Conservation (phyloP, 2,329 filamentous ascomycete species). For the Clonostachys byssicola region DNA sequence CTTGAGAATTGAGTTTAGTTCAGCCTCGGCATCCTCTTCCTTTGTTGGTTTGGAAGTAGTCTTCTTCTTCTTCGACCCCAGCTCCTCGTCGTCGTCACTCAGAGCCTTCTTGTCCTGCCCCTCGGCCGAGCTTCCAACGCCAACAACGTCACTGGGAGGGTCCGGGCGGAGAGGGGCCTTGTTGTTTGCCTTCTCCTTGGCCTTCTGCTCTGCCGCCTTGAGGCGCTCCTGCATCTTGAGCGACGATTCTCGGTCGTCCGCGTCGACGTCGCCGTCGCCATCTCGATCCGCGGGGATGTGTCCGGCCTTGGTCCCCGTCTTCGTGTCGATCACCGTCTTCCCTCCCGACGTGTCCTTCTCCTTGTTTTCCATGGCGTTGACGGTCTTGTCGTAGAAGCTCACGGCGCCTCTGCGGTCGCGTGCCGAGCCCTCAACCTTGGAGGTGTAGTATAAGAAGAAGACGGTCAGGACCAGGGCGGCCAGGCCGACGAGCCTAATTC, state of each 20-base stretch:
- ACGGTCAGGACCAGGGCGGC: slow-evolving; percentile 61
- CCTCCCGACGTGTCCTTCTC: not conserved
- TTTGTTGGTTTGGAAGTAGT: slow-evolving; percentile 25
- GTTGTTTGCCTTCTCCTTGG: slow-evolving; percentile 64
- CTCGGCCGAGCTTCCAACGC: slow-evolving; percentile 52
- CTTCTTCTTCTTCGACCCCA: slow-evolving; percentile 30
- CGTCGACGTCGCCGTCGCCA: slow-evolving; percentile 50
- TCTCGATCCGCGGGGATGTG: slow-evolving; percentile 42
- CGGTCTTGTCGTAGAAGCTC: slow-evolving; percentile 59
- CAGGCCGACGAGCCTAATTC: slow-evolving; percentile 63
- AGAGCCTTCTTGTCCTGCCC: slow-evolving; percentile 37
- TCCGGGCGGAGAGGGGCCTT: slow-evolving; percentile 61
- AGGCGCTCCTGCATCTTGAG: slow-evolving; percentile 55
- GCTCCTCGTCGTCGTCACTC: slow-evolving; percentile 12
- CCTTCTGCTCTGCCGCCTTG: slow-evolving; percentile 64
- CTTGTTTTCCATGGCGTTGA: slow-evolving; percentile 43
- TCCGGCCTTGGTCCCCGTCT: slow-evolving; percentile 28
- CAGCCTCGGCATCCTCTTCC: slow-evolving; percentile 61
- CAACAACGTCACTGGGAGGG: slow-evolving; percentile 51
- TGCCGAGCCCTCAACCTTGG: slow-evolving; percentile 45
- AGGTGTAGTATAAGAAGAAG: slow-evolving; percentile 69
- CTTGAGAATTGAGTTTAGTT: slow-evolving; percentile 77
- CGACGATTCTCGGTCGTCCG: slow-evolving; percentile 48
- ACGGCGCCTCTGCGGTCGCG: slow-evolving; percentile 37
- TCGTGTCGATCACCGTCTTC: slow-evolving; percentile 21